phyloP scores from a whole-genome alignment of 73 alveolate genomes.

The Paramecium sonneborni region DNA sequence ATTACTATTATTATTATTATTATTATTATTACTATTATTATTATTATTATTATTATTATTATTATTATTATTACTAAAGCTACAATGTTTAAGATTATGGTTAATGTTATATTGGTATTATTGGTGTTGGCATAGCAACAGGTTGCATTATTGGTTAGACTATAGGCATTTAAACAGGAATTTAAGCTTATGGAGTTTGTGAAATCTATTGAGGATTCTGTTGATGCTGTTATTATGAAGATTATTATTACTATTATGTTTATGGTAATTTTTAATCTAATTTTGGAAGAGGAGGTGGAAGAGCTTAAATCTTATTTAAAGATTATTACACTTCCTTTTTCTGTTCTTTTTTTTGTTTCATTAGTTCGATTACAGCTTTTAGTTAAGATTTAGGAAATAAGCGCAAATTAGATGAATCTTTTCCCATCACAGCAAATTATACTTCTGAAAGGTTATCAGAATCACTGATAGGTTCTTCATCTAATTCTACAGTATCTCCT shows the following conservation, averaged over 20 bases:
- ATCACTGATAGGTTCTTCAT: conserved; percentile 8
- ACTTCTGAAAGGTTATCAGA: conserved; percentile 16
- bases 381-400: not conserved
- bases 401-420: not conserved
- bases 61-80: not conserved
- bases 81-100: not conserved
- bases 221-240: not conserved
- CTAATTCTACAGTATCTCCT: conserved; percentile 22
- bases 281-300: conserved; percentile 39
- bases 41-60: not conserved
- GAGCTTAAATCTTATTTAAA: not conserved
- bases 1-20: not conserved
- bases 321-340: not conserved
- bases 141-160: not conserved
- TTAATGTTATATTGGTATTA: not conserved
- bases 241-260: not conserved
- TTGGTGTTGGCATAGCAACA: not conserved
- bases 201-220: not conserved
- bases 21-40: not conserved
- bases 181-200: not conserved
- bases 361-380: conserved; percentile 16
- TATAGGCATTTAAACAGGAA: not conserved
- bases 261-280: not conserved
- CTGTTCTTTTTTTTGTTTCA: not conserved
- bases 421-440: conserved; percentile 24